phyloP scores from a whole-genome alignment of 2,329 filamentous ascomycete genomes.

The Xylaria hypoxylon region DNA sequence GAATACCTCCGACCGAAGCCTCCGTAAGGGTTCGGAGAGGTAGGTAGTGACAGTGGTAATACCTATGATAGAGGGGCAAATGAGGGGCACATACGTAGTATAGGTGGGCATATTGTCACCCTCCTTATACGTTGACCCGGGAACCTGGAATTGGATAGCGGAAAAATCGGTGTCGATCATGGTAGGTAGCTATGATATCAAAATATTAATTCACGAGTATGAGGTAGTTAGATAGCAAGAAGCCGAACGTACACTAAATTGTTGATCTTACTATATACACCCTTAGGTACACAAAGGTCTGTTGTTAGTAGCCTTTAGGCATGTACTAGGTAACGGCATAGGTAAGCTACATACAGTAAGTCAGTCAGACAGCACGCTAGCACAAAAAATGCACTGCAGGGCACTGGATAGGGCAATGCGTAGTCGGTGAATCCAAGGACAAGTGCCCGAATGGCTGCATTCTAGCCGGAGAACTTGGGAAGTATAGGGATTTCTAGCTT shows the following conservation, averaged over 20 bases:
- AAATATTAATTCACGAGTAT: not conserved
- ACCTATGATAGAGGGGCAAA: conserved; percentile 33
- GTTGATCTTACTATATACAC: not conserved
- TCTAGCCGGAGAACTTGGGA: not conserved
- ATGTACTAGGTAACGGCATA: too few species aligned
- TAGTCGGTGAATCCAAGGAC: conserved; percentile 27
- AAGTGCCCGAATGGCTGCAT: conserved; percentile 11
- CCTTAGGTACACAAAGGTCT: too few species aligned
- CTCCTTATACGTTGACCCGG: conserved; percentile 18
- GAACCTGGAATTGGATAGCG: conserved; percentile 24
- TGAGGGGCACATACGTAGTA: conserved; percentile 25
- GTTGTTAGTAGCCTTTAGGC: too few species aligned
- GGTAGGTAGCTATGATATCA: not conserved
- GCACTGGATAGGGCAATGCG: conserved; percentile 30
- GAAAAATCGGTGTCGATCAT: not conserved
- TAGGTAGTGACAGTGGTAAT: conserved; percentile 7
- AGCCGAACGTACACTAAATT: not conserved
- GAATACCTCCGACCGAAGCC: not conserved
- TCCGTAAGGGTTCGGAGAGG: not conserved
- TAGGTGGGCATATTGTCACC: conserved; percentile 3
- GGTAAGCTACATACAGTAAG: conserved; percentile 32
- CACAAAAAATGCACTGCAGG: not conserved
- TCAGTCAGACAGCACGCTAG: conserved; percentile 28
- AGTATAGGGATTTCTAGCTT: conserved; percentile 13
- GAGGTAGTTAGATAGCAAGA: not conserved